Evolutionary conservation across 257 asterid species (phyloP).

Genomic region (Eucommia ulmoides): DNA sequence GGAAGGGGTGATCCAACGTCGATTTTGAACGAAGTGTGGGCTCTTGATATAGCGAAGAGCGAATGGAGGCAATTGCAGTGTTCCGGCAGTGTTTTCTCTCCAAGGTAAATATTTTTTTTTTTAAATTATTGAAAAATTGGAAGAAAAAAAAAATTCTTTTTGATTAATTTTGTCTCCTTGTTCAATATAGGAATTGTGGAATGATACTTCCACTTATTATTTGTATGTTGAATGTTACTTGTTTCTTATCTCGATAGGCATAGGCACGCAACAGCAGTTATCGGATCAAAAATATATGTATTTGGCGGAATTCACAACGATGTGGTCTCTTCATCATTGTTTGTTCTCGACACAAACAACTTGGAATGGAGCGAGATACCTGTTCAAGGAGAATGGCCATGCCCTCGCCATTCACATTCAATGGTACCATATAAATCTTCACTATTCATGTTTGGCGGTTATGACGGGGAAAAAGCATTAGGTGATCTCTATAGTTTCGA

Average conservation of each 20-base stretch:
- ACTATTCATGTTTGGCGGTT: slow-evolving; percentile 78
- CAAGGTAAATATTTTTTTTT: slow-evolving; percentile 41
- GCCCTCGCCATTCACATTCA: slow-evolving; percentile 91
- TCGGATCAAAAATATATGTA: slow-evolving; percentile 63
- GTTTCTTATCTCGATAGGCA: no score
- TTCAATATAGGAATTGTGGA: no score
- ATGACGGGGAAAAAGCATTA: slow-evolving; percentile 70
- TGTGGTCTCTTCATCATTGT: slow-evolving; percentile 43
- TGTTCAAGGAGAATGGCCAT: slow-evolving; percentile 50
- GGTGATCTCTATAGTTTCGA: slow-evolving; percentile 61
- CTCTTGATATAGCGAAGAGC: slow-evolving; percentile 26
- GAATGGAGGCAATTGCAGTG: slow-evolving; percentile 66
- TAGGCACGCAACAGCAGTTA: slow-evolving; percentile 79
- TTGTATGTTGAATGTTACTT: no score
- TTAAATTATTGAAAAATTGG: not conserved
- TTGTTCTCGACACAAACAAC: slow-evolving; percentile 48
- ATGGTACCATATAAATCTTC: slow-evolving; percentile 43
- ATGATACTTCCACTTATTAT: no score
- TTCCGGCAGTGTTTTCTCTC: slow-evolving; percentile 50
- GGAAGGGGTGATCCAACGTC: slow-evolving; percentile 85
- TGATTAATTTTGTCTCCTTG: no score
- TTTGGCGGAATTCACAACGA: slow-evolving; percentile 69
- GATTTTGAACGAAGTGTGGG: slow-evolving; percentile 84
- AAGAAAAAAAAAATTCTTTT: no score
- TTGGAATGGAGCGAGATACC: slow-evolving; percentile 53